Percentiles rank a stretch among this genome's conserved stretches.
Evolutionary conservation across 257 asterid species (phyloP).

Genomic region (Linderniella brevidens): DNA sequence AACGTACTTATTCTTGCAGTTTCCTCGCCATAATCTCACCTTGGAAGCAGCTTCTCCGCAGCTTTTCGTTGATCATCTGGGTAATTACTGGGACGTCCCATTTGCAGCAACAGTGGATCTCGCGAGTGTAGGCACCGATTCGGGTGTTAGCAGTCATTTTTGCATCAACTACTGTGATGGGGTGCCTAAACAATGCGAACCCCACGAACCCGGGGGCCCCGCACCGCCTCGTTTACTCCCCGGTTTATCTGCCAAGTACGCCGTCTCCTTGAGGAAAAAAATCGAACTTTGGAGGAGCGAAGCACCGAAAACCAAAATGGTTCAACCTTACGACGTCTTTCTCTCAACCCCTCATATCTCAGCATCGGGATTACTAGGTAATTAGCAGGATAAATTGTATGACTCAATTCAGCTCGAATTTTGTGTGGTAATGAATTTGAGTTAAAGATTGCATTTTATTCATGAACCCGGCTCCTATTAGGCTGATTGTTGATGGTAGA

Average conservation of each 20-base stretch:
- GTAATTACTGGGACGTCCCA: conserved; percentile 78
- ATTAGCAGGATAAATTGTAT: too few relatives aligned
- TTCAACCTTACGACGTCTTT: conserved; percentile 63
- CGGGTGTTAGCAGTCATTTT: conserved; percentile 48
- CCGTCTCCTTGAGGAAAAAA: conserved; percentile 43
- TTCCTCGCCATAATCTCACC: conserved; percentile 45
- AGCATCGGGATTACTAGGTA: conserved; percentile 53
- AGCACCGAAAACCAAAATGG: conserved; percentile 50
- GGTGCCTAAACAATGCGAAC: conserved; percentile 29
- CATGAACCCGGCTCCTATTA: too few relatives aligned
- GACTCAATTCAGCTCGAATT: too few relatives aligned
- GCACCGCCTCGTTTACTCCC: conserved; percentile 36
- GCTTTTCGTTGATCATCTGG: conserved; percentile 43
- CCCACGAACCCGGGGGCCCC: conserved; percentile 14
- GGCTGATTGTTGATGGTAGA: too few relatives aligned
- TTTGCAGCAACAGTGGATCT: conserved; percentile 46
- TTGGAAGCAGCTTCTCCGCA: conserved; percentile 67
- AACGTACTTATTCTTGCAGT: conserved; percentile 24
- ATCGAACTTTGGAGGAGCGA: conserved; percentile 60
- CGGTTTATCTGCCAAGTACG: conserved; percentile 53
- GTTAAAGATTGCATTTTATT: too few relatives aligned
- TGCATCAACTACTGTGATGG: conserved; percentile 44
- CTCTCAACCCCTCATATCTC: conserved; percentile 71
- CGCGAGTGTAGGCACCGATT: conserved; percentile 38
- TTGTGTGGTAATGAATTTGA: too few relatives aligned